Conservation (phyloP, 768 basidiomycete genomes). For the Gloeopeniophorella convolvens region DNA sequence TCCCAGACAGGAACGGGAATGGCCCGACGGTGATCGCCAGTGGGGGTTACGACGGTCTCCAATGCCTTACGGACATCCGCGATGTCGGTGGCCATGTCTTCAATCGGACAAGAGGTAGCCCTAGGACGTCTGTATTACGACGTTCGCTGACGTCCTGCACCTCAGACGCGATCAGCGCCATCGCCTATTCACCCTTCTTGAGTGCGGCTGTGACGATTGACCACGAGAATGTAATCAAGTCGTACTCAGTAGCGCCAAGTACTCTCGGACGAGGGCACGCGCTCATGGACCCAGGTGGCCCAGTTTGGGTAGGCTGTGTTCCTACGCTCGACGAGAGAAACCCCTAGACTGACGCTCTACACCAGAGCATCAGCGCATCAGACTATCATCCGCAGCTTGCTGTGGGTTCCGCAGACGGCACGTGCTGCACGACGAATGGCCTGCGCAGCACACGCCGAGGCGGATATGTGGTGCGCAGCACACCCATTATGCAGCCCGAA, state of each 20-base stretch:
- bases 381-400: constrained; percentile 86
- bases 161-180: constrained; percentile 63
- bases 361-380: constrained; percentile 63
- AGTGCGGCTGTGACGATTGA: constrained; percentile 75
- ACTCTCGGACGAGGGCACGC: constrained; percentile 71
- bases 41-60: constrained; percentile 76
- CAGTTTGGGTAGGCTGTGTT: constrained; percentile 65
- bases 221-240: constrained; percentile 75
- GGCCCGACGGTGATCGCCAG: constrained; percentile 72
- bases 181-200: constrained; percentile 60
- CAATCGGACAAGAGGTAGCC: constrained; percentile 69
- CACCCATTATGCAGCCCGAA: background rate
- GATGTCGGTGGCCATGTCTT: constrained; percentile 61
- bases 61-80: constrained; percentile 70
- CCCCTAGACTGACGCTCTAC: too few relatives aligned
- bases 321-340: too few relatives aligned
- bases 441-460: constrained; percentile 63
- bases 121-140: background rate
- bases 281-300: constrained; percentile 67
- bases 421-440: constrained; percentile 67
- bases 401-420: constrained; percentile 78
- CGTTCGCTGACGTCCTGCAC: background rate
- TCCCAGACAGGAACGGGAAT: constrained; percentile 46
- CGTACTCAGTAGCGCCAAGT: constrained; percentile 61
- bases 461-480: constrained; percentile 54